These are phyloP conservation scores for Tuber magnatum DNA, from an alignment of 495 filamentous ascomycete genomes.

Conservation along the genomic window DNA sequence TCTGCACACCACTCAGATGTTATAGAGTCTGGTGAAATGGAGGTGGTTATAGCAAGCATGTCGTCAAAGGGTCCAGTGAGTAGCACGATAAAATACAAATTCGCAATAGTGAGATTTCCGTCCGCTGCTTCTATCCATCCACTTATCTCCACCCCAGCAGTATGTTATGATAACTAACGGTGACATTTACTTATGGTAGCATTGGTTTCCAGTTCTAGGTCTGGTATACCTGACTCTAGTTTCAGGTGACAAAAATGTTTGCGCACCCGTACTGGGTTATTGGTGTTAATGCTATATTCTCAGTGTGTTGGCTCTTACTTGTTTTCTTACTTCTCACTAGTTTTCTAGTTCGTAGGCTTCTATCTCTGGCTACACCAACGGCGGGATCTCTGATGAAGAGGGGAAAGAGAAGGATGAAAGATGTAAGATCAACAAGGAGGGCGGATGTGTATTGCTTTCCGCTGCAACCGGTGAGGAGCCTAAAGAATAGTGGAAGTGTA, in stretches of 20 bases:
- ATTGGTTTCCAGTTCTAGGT: too few species aligned
- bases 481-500: conserved; percentile 44
- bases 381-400: conserved; percentile 37
- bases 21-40: too few species aligned
- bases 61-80: conserved; percentile 26
- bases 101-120: conserved; percentile 33
- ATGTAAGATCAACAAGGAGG: conserved; percentile 14
- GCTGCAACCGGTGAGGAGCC: conserved; percentile 31
- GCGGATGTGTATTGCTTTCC: conserved; percentile 29
- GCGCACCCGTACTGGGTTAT: conserved; percentile 77
- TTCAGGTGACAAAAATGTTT: conserved; percentile 67
- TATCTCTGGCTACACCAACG: conserved; percentile 60
- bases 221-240: conserved; percentile 78
- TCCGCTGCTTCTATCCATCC: background rate
- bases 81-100: conserved; percentile 34
- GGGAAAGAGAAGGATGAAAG: conserved; percentile 35
- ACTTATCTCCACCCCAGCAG: background rate
- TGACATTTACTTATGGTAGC: too few species aligned
- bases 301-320: conserved; percentile 13
- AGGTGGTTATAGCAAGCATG: conserved; percentile 27
- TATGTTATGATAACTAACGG: background rate
- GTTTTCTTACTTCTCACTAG: background rate
- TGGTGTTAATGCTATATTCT: conserved; percentile 64
- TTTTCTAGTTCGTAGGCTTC: conserved; percentile 81
- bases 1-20: too few species aligned